These are phyloP conservation scores for Kwoniella heveanensis DNA, from an alignment of 768 basidiomycete species.

Conservation along the genomic window DNA sequence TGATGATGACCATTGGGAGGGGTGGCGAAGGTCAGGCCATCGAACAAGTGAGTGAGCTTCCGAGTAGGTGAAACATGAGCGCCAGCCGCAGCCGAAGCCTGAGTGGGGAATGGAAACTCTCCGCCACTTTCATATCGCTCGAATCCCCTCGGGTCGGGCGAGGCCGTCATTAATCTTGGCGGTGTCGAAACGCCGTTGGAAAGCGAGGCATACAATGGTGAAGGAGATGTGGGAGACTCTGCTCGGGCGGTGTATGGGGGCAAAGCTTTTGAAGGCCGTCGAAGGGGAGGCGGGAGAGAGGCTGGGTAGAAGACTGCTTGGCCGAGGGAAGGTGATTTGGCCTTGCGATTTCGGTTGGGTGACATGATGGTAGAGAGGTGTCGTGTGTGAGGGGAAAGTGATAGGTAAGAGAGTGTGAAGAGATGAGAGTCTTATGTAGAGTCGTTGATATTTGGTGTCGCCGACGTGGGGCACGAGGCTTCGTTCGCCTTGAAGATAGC, in stretches of 20 bases:
- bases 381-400: neutral
- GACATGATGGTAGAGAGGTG: slow-evolving; percentile 13
- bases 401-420: neutral
- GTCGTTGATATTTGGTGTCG: neutral
- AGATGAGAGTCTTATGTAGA: neutral
- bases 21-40: slow-evolving; percentile 19
- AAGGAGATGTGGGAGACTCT: slow-evolving; percentile 16
- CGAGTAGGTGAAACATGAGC: slow-evolving; percentile 13
- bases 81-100: neutral
- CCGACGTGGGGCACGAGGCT: too few relatives aligned
- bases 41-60: slow-evolving; percentile 21
- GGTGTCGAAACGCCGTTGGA: slow-evolving; percentile 10
- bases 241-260: slow-evolving; percentile 8
- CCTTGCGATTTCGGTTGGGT: slow-evolving; percentile 16
- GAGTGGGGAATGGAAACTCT: slow-evolving; percentile 22
- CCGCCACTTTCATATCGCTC: slow-evolving; percentile 14
- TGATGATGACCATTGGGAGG: slow-evolving; percentile 5
- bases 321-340: slow-evolving; percentile 27
- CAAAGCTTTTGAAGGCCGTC: slow-evolving; percentile 10
- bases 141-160: neutral
- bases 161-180: slow-evolving; percentile 1
- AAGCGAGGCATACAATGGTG: neutral
- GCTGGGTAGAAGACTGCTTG: slow-evolving; percentile 37
- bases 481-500: too few relatives aligned
- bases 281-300: slow-evolving; percentile 21